These are phyloP conservation scores for Termitomyces sp. DNA, from an alignment of 1,284 basidiomycete species.

Conservation along the genomic window DNA sequence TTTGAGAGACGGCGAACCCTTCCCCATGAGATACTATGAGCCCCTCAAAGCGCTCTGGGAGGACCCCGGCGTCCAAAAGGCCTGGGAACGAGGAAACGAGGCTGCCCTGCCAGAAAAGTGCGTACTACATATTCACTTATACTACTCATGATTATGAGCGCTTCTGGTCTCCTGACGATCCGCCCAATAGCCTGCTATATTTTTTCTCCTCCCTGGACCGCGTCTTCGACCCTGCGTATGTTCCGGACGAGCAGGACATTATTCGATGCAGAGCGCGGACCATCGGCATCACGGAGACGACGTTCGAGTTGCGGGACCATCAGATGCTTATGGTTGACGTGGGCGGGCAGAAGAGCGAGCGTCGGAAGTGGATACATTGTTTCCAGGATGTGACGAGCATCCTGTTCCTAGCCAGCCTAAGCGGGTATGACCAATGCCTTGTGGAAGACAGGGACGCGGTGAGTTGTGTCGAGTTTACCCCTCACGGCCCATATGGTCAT, in stretches of 20 bases:
- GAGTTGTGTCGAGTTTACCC: constrained; percentile 21
- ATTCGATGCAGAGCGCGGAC: constrained; percentile 83
- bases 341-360: constrained; percentile 85
- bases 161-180: constrained; percentile 11
- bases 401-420: constrained; percentile 80
- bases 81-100: constrained; percentile 76
- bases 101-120: constrained; percentile 88
- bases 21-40: constrained; percentile 59
- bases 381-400: constrained; percentile 87
- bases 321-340: constrained; percentile 88
- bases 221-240: constrained; percentile 70
- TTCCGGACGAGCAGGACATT: constrained; percentile 80
- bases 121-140: constrained; percentile 22
- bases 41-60: constrained; percentile 75
- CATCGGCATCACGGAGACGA: constrained; percentile 92
- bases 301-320: constrained; percentile 70
- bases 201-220: constrained; percentile 79
- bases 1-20: constrained; percentile 75
- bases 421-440: constrained; percentile 89
- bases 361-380: constrained; percentile 86
- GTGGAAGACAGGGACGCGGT: constrained; percentile 92
- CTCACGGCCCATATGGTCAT: no score
- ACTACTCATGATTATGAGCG: not conserved
- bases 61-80: constrained; percentile 71
- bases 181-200: constrained; percentile 48